Evolutionary conservation across 257 asterid species (phyloP).

Genomic region (Nicotiana paniculata): DNA sequence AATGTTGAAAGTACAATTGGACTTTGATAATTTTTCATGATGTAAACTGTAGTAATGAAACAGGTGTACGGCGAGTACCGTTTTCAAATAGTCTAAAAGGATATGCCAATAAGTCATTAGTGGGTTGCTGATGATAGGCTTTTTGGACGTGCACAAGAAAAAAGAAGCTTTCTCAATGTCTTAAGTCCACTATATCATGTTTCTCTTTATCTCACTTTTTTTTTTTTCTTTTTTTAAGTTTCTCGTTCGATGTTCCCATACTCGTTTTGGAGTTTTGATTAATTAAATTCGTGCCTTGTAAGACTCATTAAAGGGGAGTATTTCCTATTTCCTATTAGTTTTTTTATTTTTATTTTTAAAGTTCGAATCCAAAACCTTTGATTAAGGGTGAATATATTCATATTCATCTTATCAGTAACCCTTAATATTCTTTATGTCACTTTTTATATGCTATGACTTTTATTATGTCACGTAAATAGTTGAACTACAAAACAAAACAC

Average conservation of each 20-base stretch:
- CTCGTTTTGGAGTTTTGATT: too few species aligned
- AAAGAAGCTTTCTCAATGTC: neutral
- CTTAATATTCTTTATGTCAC: neutral
- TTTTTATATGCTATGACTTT: neutral
- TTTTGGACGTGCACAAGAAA: neutral
- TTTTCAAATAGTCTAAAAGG: neutral
- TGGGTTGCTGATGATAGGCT: neutral
- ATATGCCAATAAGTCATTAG: neutral
- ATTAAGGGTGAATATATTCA: too few species aligned
- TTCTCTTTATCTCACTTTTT: neutral
- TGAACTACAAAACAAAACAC: neutral
- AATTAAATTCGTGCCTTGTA: too few species aligned
- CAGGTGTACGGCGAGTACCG: neutral
- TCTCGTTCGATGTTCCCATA: too few species aligned
- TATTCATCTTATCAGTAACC: too few species aligned
- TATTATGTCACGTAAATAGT: neutral
- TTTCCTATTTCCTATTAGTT: too few species aligned
- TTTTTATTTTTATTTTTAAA: too few species aligned
- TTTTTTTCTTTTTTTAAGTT: neutral
- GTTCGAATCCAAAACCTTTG: too few species aligned
- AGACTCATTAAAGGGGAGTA: too few species aligned
- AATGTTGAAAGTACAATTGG: neutral
- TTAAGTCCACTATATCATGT: neutral
- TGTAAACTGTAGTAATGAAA: neutral
- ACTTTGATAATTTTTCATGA: neutral